These are phyloP conservation scores for Cercophora scortea DNA, from an alignment of 495 filamentous ascomycete genomes.

Conservation along the genomic window DNA sequence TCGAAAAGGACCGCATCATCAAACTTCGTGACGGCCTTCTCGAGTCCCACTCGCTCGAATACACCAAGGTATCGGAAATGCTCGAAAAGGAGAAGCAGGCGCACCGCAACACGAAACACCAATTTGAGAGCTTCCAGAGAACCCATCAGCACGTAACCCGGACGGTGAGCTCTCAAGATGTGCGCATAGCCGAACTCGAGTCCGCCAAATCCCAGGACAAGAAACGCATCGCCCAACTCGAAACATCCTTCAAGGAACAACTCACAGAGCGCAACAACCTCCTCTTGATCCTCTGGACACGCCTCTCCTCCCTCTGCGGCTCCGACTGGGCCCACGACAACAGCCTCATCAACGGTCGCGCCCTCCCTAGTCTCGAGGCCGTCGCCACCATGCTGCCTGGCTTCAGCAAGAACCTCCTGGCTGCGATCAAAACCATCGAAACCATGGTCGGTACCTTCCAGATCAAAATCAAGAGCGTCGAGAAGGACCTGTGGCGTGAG, in stretches of 20 bases:
- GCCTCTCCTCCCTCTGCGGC: conserved; percentile 78
- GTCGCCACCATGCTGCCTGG: conserved; percentile 71
- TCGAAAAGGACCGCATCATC: conserved; percentile 82
- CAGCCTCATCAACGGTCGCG: conserved; percentile 77
- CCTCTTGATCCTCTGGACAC: conserved; percentile 78
- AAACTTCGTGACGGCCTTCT: conserved; percentile 88
- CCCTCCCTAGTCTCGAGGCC: conserved; percentile 69
- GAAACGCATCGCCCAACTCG: conserved; percentile 62
- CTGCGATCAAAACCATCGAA: conserved; percentile 84
- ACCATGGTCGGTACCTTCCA: conserved; percentile 74
- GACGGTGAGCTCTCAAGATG: conserved; percentile 75
- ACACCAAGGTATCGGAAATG: conserved; percentile 73
- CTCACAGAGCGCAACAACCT: conserved; percentile 84
- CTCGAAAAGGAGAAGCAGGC: conserved; percentile 85
- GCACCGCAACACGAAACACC: conserved; percentile 73
- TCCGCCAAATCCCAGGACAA: conserved; percentile 61
- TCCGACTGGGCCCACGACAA: conserved; percentile 88
- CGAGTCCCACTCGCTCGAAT: conserved; percentile 81
- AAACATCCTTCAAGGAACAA: conserved; percentile 75
- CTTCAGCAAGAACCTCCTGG: conserved; percentile 81
- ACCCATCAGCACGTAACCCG: conserved; percentile 76
- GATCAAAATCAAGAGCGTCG: conserved; percentile 68
- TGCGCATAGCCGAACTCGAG: conserved; percentile 79
- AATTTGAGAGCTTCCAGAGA: conserved; percentile 80
- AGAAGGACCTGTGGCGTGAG: conserved; percentile 81